phyloP scores from a whole-genome alignment of 257 asterid species.

The Solanum chilense region DNA sequence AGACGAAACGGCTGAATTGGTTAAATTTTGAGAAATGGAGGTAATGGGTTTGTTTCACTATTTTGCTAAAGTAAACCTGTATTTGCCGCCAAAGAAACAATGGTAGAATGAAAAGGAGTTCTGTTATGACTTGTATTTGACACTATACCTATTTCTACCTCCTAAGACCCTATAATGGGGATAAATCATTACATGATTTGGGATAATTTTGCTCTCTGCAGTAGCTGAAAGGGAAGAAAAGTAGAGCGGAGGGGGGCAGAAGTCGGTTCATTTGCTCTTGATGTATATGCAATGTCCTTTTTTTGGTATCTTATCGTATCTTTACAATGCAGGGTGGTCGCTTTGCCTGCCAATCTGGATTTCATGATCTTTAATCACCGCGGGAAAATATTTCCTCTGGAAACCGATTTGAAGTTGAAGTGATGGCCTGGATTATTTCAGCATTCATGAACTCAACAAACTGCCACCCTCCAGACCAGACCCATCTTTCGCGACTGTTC shows the following conservation, averaged over 20 bases:
- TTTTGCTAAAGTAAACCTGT: background rate
- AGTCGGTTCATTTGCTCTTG: background rate
- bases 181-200: background rate
- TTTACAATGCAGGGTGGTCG: constrained; percentile 53
- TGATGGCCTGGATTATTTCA: too few relatives aligned
- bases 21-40: background rate
- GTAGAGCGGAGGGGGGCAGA: background rate
- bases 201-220: background rate
- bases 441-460: too few relatives aligned
- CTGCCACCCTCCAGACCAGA: background rate
- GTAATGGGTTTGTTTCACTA: background rate
- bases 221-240: background rate
- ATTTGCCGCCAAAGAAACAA: background rate
- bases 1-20: background rate
- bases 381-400: constrained; percentile 65
- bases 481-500: background rate
- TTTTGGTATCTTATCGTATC: background rate
- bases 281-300: background rate
- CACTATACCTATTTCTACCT: background rate
- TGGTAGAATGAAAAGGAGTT: background rate
- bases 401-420: constrained; percentile 45
- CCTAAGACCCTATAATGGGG: background rate
- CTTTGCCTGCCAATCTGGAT: constrained; percentile 76
- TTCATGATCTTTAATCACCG: constrained; percentile 96
- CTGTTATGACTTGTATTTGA: background rate